phyloP scores from a whole-genome alignment of 2,329 filamentous ascomycete species.

The Arthroderma uncinatum region DNA sequence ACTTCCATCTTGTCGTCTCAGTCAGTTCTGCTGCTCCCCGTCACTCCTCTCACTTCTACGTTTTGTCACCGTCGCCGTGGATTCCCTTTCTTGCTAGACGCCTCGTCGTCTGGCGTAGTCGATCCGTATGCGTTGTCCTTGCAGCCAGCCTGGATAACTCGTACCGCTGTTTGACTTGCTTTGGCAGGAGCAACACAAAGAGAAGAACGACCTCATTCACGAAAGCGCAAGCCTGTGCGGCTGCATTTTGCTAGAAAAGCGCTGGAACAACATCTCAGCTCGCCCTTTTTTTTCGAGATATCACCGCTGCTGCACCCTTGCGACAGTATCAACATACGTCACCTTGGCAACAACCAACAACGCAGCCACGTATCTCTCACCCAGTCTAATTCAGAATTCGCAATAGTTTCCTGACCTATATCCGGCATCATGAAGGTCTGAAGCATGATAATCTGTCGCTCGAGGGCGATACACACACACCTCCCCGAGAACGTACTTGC shows the following conservation, averaged over 20 bases:
- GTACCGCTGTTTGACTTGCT: constrained; percentile 37
- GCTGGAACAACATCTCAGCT: neutral
- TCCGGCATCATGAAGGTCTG: constrained; percentile 3
- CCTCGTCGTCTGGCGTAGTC: constrained; percentile 34
- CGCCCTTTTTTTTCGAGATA: neutral
- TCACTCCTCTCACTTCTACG: constrained; percentile 10
- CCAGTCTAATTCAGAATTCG: neutral
- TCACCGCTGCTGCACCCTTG: neutral
- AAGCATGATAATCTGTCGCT: neutral
- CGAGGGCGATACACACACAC: neutral
- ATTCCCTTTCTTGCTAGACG: constrained; percentile 33
- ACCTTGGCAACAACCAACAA: neutral
- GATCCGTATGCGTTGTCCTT: constrained; percentile 33
- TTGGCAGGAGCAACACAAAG: constrained; percentile 22
- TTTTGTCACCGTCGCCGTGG: constrained; percentile 9
- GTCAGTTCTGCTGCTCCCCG: neutral
- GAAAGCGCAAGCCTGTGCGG: neutral
- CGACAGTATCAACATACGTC: neutral
- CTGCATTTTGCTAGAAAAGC: neutral
- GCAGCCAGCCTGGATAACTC: constrained; percentile 36
- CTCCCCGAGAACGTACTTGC: neutral
- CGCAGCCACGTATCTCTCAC: neutral
- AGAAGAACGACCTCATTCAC: neutral
- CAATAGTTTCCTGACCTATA: neutral
- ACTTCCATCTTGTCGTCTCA: constrained; percentile 12